Evolutionary conservation across 306 rosid species (phyloP).

Genomic region (Ziziphus jujuba): DNA sequence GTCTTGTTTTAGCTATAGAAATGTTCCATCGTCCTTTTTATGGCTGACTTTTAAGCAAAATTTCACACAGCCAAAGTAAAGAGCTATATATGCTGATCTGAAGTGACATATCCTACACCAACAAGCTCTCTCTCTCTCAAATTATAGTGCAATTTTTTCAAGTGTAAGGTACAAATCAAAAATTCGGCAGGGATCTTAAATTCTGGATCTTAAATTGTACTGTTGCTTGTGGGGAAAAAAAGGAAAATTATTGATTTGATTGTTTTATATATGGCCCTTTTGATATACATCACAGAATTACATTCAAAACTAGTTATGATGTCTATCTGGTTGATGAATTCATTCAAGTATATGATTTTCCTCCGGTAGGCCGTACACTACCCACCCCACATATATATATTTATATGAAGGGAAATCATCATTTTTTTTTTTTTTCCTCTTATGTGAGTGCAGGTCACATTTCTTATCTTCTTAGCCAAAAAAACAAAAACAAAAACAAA

Average conservation of each 20-base stretch:
- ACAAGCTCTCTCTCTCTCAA: background rate
- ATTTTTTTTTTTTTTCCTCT: background rate
- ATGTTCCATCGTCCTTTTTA: background rate
- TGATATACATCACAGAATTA: background rate
- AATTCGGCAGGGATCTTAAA: conserved; percentile 1
- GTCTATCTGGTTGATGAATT: conserved; percentile 3
- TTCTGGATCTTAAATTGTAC: background rate
- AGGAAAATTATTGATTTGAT: conserved; percentile 6
- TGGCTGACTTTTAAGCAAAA: background rate
- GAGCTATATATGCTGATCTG: background rate
- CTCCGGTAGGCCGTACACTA: background rate
- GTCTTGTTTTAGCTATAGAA: conserved; percentile 1
- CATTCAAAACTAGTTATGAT: background rate
- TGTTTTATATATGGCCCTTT: conserved; percentile 2
- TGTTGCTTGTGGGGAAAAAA: background rate
- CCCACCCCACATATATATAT: no score
- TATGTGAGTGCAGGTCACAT: background rate
- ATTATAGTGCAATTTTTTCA: background rate
- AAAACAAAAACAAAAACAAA: no score
- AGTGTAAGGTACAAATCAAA: background rate
- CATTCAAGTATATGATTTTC: background rate
- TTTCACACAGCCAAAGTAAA: background rate
- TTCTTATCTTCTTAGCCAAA: background rate
- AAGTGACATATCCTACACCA: conserved; percentile 20
- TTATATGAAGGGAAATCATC: no score